Percentiles rank a stretch among this genome's conserved stretches.
Conservation (phyloP, 192 early-diverging fungal species). For the Backusella mclennaniae region DNA sequence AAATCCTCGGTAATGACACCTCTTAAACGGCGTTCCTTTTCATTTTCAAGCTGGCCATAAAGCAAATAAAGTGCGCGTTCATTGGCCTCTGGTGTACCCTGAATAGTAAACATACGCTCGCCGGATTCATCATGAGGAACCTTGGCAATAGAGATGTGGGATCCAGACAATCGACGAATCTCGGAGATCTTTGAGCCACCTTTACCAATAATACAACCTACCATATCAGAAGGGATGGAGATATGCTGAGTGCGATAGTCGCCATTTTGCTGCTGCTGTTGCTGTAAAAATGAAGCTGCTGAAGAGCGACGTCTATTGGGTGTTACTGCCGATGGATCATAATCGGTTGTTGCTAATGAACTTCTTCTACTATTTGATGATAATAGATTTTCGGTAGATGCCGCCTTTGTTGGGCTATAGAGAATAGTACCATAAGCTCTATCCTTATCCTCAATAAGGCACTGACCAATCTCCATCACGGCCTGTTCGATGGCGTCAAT, state of each 20-base stretch:
- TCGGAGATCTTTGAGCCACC: conserved; percentile 80
- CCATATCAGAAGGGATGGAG: conserved; percentile 92
- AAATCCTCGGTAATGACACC: conserved; percentile 34
- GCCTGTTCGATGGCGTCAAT: conserved; percentile 84
- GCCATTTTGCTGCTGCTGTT: not conserved
- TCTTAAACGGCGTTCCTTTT: conserved; percentile 76
- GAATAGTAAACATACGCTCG: conserved; percentile 91
- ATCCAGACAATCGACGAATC: conserved; percentile 76
- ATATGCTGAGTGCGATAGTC: conserved; percentile 79
- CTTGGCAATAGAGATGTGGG: conserved; percentile 89
- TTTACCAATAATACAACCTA: conserved; percentile 97
- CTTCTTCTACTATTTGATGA: conserved; percentile 43
- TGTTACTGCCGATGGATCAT: not conserved
- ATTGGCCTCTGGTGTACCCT: conserved; percentile 82
- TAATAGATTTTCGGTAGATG: not conserved
- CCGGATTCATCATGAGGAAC: conserved; percentile 73
- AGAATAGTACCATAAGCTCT: conserved; percentile 80
- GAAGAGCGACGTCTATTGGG: conserved; percentile 18
- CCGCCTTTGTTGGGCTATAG: conserved; percentile 70
- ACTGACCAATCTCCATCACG: conserved; percentile 81
- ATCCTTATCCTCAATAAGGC: conserved; percentile 82
- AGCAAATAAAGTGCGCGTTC: conserved; percentile 91
- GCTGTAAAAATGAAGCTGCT: not conserved
- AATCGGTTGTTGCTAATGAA: conserved; percentile 31
- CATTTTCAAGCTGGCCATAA: conserved; percentile 85